Conservation (phyloP, 2,329 filamentous ascomycete genomes). For the Mycogone perniciosa region DNA sequence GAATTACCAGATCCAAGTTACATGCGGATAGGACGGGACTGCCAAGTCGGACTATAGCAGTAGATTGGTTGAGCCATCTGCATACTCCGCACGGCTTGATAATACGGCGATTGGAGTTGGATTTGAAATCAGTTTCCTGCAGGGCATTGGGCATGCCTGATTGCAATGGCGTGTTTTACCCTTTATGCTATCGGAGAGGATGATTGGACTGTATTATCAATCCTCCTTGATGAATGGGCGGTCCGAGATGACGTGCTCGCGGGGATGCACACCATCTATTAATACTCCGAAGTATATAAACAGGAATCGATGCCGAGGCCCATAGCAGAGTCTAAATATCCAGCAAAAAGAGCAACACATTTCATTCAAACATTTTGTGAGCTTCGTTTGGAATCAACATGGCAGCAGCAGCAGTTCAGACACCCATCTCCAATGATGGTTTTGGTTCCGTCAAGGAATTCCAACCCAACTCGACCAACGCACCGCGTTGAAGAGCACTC, state of each 20-base stretch:
- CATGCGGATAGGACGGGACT: too few species aligned
- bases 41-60: too few species aligned
- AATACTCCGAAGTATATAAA: not conserved
- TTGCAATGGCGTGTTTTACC: constrained; percentile 2
- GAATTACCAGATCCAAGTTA: too few species aligned
- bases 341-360: too few species aligned
- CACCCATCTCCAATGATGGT: constrained; percentile 4
- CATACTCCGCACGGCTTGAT: too few species aligned
- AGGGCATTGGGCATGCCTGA: not conserved
- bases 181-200: not conserved
- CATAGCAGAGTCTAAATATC: too few species aligned
- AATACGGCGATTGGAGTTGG: too few species aligned
- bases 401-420: constrained; percentile 20
- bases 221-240: constrained; percentile 12
- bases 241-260: constrained; percentile 21
- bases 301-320: not conserved
- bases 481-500: not conserved
- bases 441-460: constrained; percentile 9
- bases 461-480: constrained; percentile 8
- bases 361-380: not conserved
- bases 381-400: constrained; percentile 13
- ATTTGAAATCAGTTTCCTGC: not conserved
- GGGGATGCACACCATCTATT: constrained; percentile 2
- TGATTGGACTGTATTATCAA: constrained; percentile 20
- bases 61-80: too few species aligned